A percentile compares a stretch with the other conserved stretches of the same genome.
Conservation (phyloP, 1,139 yeast genomes). For the Scheffersomyces segobiensis region DNA sequence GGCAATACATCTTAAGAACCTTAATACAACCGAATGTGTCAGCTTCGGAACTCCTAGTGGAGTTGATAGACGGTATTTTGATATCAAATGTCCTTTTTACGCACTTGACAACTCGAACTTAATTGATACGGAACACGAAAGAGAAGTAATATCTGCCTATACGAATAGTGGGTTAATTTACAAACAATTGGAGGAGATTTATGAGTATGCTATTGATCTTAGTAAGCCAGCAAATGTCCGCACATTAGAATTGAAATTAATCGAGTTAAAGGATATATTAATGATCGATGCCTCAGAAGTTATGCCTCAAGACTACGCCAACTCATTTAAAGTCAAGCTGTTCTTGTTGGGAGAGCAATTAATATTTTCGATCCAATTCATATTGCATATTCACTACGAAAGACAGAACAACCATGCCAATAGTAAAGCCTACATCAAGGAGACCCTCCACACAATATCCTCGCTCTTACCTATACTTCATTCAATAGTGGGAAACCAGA, state of each 20-base stretch:
- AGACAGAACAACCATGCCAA: neutral
- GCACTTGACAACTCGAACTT: neutral
- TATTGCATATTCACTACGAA: neutral
- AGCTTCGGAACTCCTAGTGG: neutral
- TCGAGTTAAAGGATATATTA: neutral
- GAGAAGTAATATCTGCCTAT: neutral
- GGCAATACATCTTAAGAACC: neutral
- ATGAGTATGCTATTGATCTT: neutral
- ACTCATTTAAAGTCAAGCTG: neutral
- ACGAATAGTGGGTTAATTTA: neutral
- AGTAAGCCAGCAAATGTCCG: neutral
- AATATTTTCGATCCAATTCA: neutral
- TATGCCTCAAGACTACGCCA: neutral
- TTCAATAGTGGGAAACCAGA: neutral
- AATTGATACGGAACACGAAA: neutral
- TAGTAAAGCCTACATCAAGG: neutral
- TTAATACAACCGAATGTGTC: neutral
- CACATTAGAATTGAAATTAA: neutral
- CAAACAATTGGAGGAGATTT: neutral
- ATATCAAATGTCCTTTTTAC: slow-evolving; percentile 2
- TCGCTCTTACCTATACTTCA: neutral
- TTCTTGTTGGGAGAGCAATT: neutral
- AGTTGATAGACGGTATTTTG: slow-evolving; percentile 1
- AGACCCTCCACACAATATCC: neutral
- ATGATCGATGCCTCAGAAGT: neutral